These are phyloP conservation scores for Trametes cinnabarina DNA, from an alignment of 768 basidiomycete genomes.

Conservation along the genomic window DNA sequence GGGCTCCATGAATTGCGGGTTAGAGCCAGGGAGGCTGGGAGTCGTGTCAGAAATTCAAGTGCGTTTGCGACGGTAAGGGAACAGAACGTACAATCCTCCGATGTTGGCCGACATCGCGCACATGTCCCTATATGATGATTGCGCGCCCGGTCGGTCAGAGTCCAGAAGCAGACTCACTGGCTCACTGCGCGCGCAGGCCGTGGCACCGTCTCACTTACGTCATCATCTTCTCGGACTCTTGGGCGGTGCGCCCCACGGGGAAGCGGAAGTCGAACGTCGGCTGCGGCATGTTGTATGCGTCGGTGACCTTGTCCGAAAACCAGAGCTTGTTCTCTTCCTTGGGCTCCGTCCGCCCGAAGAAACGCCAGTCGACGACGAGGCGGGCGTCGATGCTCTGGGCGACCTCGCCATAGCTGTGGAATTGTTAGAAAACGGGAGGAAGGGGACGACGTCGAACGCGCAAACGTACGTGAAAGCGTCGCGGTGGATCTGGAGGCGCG, in stretches of 20 bases:
- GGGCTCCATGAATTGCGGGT: conserved; percentile 33
- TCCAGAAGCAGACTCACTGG: too few relatives aligned
- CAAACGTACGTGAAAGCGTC: conserved; percentile 31
- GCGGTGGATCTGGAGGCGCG: conserved; percentile 29
- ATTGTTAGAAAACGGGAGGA: neutral
- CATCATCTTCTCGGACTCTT: conserved; percentile 23
- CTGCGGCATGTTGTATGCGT: conserved; percentile 36
- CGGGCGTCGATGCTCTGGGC: conserved; percentile 31
- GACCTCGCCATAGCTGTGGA: conserved; percentile 32
- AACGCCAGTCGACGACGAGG: conserved; percentile 33
- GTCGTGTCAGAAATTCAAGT: neutral
- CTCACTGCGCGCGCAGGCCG: too few relatives aligned
- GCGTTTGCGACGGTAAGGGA: neutral
- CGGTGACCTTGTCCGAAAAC: conserved; percentile 22
- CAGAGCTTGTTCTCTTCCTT: conserved; percentile 17
- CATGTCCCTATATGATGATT: conserved; percentile 24
- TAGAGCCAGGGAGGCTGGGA: conserved; percentile 29
- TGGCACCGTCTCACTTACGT: conserved; percentile 9
- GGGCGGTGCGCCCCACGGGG: conserved; percentile 9
- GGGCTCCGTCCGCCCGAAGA: conserved; percentile 26
- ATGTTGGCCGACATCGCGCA: conserved; percentile 30
- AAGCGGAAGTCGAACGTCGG: conserved; percentile 29
- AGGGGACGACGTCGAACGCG: too few relatives aligned
- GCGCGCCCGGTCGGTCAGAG: too few relatives aligned
- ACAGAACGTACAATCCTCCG: conserved; percentile 25